Evolutionary conservation across 2,329 filamentous ascomycete genomes (phyloP), one percentile per base, ranked within the genome.

Genomic region (Diaporthe longicolla): DNA sequence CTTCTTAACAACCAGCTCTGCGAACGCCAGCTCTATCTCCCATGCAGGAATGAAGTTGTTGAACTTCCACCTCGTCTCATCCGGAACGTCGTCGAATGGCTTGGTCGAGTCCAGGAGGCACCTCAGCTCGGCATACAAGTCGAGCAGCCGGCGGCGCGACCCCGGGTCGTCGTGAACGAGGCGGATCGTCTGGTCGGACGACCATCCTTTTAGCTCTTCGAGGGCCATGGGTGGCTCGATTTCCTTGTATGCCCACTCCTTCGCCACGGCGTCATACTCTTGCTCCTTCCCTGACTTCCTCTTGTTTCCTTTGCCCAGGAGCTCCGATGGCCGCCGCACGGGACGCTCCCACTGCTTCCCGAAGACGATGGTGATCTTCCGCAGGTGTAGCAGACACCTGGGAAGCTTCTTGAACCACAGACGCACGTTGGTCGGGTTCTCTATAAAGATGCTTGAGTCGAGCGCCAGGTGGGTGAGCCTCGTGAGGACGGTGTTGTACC

Each of bases 391-490:
- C 8, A 68, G 17, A 24, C 29, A 54, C 48, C 63, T 54, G 15
- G 63, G 63, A 1, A 68, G 63, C 10, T 52, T 68, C 7, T 54
- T 68, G 32, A 68, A 68, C 63, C 63, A 68, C 63, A 68, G 48
- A n/a, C 63, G 63, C 32, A 68, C 63, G 48, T 68, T 68, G 10
- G 45, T 21, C 32, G 45, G 63, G 17, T 68, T 68, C 48, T 68
- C 63, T 19, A 37, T 19, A 32, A 68, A 37, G 48, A 54, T 54
- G n/a, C 48, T 54, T 7, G 63, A 68, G 63, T 68, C 63, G 48
- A 68, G 63, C 15, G 63, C 63, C 45, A 68, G 48, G 63, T 68
- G 63, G 32, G 11, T 68, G n/a, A 68, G 1, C 4, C 26, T 24
- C 7, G 63, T 68, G 19, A 68, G 63, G 32, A 68, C 32, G 15